Evolutionary conservation across 495 filamentous ascomycete species (phyloP), one percentile per base, ranked within the genome.

Genomic region (Penicillium paxilli): DNA sequence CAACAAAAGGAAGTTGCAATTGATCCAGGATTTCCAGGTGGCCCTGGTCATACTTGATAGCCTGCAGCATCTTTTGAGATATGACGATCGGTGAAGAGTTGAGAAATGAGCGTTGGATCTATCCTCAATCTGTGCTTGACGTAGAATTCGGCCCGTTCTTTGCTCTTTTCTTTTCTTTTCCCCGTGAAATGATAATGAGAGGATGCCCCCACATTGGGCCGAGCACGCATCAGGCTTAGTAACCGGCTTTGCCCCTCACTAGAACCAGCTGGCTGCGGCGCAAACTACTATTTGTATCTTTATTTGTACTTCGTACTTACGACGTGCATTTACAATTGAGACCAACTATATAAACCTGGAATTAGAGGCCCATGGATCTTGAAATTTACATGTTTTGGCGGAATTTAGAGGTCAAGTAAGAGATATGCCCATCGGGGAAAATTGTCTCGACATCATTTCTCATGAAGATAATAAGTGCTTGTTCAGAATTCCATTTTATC

Each of bases 11-110:
- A 12, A 98, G 80, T 63, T 83, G 81, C 33, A 98, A 80, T 64
- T 98, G 94, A 67, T 98, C 91, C 46, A 98, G 80, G 38, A 98
- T 92, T 59, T 87, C 73, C 45, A 98, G 80, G 53, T 85, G 81
- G 56, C 90, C 90, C 52, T 86, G 78, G 42, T 72, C 70, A 63
- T 96, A 98, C 66, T 84, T 88, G 73, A 98, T 96, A 14, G 94
- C 92, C 74, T 96, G 83, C 42, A 98, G 81, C 23, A 80, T 80
- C 80, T 82, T 86, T 6, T 25, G 44, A 28, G 9, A 44, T 10
- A n/a, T n/a, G n/a, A n/a, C n/a, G n/a, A n/a, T n/a, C n/a, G n/a
- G n/a, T n/a, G n/a, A n/a, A n/a, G n/a, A n/a, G n/a, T n/a, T n/a
- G n/a, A n/a, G n/a, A n/a, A n/a, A n/a, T n/a, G n/a, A n/a, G n/a